These are phyloP conservation scores for Leptographium radiaticola DNA, from an alignment of 2,329 filamentous ascomycete species.

Conservation along the genomic window DNA sequence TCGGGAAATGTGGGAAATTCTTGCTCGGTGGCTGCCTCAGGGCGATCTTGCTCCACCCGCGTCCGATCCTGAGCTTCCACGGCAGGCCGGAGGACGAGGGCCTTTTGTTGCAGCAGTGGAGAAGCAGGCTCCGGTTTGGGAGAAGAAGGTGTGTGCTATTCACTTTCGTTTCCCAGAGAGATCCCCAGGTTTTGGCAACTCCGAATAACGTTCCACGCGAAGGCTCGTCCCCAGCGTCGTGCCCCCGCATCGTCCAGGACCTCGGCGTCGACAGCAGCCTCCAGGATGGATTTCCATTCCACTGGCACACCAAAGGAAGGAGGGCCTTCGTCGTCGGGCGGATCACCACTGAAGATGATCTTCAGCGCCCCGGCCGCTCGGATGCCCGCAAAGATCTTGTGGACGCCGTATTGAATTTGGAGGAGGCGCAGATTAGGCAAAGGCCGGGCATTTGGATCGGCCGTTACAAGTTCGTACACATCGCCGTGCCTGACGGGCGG, in stretches of 20 bases:
- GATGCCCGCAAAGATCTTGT: constrained; percentile 3
- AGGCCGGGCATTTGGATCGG: not conserved
- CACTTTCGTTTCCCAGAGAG: not conserved
- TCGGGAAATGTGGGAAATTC: too few species aligned
- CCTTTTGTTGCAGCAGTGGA: too few species aligned
- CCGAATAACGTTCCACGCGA: not conserved
- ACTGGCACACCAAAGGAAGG: not conserved
- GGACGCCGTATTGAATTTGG: constrained; percentile 4
- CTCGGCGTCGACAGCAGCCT: constrained; percentile 1
- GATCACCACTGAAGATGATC: not conserved
- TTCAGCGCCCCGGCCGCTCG: not conserved
- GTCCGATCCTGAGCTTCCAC: too few species aligned
- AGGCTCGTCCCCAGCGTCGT: not conserved
- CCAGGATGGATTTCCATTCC: not conserved
- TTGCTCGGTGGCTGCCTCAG: too few species aligned
- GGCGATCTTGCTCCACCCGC: too few species aligned
- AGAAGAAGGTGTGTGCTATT: not conserved
- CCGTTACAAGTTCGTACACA: constrained; percentile 1
- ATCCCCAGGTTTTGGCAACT: too few species aligned
- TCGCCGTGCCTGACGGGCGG: constrained; percentile 1
- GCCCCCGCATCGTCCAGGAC: not conserved
- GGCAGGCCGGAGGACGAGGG: too few species aligned
- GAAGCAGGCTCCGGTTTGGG: too few species aligned
- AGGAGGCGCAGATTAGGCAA: not conserved
- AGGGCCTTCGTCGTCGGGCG: not conserved